These are phyloP conservation scores for Debaryomyces prosopidis DNA, from an alignment of 805 yeast species.

Conservation along the genomic window DNA sequence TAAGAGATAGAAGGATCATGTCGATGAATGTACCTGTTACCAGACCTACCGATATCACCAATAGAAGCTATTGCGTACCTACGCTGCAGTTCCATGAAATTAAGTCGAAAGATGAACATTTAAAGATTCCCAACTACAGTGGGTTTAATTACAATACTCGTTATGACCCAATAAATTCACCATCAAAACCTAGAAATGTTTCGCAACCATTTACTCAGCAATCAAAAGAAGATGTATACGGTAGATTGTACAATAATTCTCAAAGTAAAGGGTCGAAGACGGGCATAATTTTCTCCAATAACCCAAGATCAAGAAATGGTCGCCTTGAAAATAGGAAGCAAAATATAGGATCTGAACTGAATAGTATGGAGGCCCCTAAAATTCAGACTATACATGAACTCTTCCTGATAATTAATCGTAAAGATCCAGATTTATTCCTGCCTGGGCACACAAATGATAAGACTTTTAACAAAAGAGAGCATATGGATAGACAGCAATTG, in stretches of 20 bases:
- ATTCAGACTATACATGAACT: slow-evolving; percentile 16
- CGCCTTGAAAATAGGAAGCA: neutral
- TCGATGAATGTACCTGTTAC: slow-evolving; percentile 8
- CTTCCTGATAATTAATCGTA: slow-evolving; percentile 19
- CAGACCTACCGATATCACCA: slow-evolving; percentile 22
- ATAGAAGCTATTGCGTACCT: slow-evolving; percentile 8
- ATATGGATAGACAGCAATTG: slow-evolving; percentile 4
- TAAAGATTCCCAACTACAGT: neutral
- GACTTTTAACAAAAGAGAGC: neutral
- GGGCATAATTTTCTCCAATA: no score
- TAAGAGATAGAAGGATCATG: slow-evolving; percentile 12
- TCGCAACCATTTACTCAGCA: neutral
- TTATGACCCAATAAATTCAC: slow-evolving; percentile 2
- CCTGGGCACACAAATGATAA: slow-evolving; percentile 2
- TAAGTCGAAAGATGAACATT: neutral
- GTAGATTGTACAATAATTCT: neutral
- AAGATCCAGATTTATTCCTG: slow-evolving; percentile 29
- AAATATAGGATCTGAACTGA: neutral
- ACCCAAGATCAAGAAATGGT: neutral
- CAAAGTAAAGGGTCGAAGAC: neutral
- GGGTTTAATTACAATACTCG: neutral
- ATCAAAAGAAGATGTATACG: neutral
- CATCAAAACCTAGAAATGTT: slow-evolving; percentile 6
- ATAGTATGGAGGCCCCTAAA: slow-evolving; percentile 6
- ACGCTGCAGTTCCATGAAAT: neutral